Evolutionary conservation across 2,329 filamentous ascomycete species (phyloP), one percentile per base, ranked within the genome.

Genomic region (Dothiorella sarmentorum): DNA sequence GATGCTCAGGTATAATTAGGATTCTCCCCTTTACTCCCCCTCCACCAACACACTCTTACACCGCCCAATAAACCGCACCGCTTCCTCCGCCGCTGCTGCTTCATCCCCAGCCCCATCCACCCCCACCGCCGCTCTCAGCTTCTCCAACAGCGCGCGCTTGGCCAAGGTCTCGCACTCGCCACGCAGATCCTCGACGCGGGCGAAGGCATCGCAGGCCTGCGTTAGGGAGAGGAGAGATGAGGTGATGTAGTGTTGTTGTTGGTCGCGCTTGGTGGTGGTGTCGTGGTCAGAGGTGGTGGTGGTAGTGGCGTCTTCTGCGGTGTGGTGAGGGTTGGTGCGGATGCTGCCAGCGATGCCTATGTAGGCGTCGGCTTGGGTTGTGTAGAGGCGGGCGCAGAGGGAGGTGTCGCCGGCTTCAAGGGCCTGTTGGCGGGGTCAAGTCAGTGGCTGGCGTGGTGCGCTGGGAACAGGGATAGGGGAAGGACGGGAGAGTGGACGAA

Each of bases 271-370:
- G 9, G 42, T 27, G 43, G 17, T 31, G 35, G 7, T 43, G 20
- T 17, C 40, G 22, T 2, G 20, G 47, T 10, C 17, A 43, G 9
- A 33, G 38, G 13, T 43, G 31, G 11, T 33, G 18, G 18, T 77
- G 24, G 7, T 44, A 26, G 13, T 42, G 18, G 6, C 27, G 51
- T 61, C 61, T 65, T 76, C 68, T 33, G n/a, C n/a, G n/a, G n/a
- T n/a, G n/a, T n/a, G n/a, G n/a, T n/a, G n/a, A n/a, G n/a, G n/a
- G n/a, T n/a, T n/a, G n/a, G n/a, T n/a, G n/a, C n/a, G n/a, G n/a
- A n/a, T n/a, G n/a, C n/a, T n/a, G n/a, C 90, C 87, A 0, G 90
- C 90, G 61, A 89, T 74, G 0, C 91, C 91, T 78, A 96, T 88
- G 65, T 87, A 84, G 0, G 89, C 87, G 69, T 96, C 91, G 0